phyloP scores from a whole-genome alignment of 768 basidiomycete genomes.

The Exsudoporus frostii region DNA sequence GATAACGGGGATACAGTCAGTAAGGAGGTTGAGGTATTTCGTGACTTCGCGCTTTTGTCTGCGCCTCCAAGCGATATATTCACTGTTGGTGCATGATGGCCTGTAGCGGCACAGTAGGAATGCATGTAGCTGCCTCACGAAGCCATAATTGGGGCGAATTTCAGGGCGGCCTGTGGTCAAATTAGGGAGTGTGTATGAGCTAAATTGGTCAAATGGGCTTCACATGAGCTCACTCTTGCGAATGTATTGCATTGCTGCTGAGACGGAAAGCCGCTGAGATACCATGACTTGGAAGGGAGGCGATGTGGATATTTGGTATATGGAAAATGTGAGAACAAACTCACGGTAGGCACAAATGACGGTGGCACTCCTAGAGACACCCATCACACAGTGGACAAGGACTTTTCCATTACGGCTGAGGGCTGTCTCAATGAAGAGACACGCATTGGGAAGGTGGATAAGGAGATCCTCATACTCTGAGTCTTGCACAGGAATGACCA shows the following conservation, averaged over 20 bases:
- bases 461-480: constrained; percentile 55
- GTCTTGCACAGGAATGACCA: constrained; percentile 39
- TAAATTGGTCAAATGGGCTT: background rate
- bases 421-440: constrained; percentile 61
- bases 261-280: constrained; percentile 38
- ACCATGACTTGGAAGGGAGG: constrained; percentile 44
- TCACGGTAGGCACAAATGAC: constrained; percentile 54
- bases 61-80: constrained; percentile 59
- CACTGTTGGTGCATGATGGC: constrained; percentile 38
- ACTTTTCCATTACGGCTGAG: constrained; percentile 51
- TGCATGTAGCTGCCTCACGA: constrained; percentile 55
- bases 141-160: constrained; percentile 44
- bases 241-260: constrained; percentile 47
- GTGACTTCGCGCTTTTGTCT: constrained; percentile 51
- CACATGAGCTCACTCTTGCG: constrained; percentile 41
- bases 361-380: constrained; percentile 65
- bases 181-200: constrained; percentile 10
- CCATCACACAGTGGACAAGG: constrained; percentile 73
- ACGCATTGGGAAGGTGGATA: constrained; percentile 58
- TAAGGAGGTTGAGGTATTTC: constrained; percentile 47
- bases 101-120: constrained; percentile 51
- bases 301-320: constrained; percentile 1
- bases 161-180: constrained; percentile 34
- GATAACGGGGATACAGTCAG: constrained; percentile 51
- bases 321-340: constrained; percentile 17